phyloP scores from a whole-genome alignment of 1,284 basidiomycete genomes.

The Rhodotorula sp. region DNA sequence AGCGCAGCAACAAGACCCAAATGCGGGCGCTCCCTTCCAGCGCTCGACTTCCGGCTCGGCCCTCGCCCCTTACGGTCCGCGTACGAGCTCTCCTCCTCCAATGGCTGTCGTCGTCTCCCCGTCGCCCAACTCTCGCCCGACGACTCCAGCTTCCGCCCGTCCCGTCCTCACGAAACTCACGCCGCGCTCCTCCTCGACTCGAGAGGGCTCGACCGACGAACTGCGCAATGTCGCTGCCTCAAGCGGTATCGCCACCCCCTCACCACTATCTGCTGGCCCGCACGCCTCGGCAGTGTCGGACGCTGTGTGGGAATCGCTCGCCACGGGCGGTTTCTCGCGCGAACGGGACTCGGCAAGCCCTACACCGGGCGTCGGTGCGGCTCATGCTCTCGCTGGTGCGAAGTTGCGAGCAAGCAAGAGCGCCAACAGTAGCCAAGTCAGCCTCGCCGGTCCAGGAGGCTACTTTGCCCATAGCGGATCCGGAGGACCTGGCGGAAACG shows the following conservation, averaged over 20 bases:
- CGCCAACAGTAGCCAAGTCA: slow-evolving; percentile 23
- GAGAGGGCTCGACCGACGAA: background rate
- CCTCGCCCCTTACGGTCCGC: background rate
- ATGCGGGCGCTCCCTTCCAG: background rate
- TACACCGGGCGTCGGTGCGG: background rate
- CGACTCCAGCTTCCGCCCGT: slow-evolving; percentile 14
- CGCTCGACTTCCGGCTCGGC: background rate
- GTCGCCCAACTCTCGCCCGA: slow-evolving; percentile 15
- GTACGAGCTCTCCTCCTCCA: slow-evolving; percentile 8
- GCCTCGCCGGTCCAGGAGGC: slow-evolving; percentile 8
- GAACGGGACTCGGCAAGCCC: background rate
- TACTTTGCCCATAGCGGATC: background rate
- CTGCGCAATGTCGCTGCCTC: background rate
- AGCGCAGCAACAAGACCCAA: too few relatives aligned
- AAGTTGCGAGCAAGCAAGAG: slow-evolving; percentile 32
- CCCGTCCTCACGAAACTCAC: slow-evolving; percentile 3
- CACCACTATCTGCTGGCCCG: slow-evolving; percentile 12
- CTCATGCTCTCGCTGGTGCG: slow-evolving; percentile 4
- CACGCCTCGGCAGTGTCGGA: background rate
- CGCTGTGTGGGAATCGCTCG: slow-evolving; percentile 9
- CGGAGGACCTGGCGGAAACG: background rate
- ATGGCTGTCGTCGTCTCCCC: slow-evolving; percentile 16
- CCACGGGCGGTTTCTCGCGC: background rate
- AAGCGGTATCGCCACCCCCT: slow-evolving; percentile 8
- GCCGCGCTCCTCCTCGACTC: slow-evolving; percentile 1